Conservation (phyloP, 2,329 filamentous ascomycete species). For the Calycina marina region DNA sequence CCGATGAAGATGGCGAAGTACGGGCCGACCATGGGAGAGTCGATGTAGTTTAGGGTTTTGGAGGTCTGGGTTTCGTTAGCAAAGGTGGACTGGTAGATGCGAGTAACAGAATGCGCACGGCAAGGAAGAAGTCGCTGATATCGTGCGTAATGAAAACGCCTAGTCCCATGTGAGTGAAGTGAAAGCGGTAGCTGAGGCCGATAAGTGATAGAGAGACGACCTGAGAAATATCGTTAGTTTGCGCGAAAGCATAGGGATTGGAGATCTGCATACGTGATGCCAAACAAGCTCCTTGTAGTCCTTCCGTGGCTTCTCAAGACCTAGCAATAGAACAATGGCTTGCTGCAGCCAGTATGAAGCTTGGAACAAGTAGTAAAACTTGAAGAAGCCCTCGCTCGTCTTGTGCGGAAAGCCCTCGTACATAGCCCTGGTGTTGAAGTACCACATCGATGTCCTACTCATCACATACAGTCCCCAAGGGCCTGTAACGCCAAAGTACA, state of each 20-base stretch:
- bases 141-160: constrained; percentile 91
- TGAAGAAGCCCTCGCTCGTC: constrained; percentile 67
- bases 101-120: too few relatives aligned
- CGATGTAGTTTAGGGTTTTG: constrained; percentile 83
- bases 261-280: constrained; percentile 66
- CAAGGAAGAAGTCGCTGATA: constrained; percentile 88
- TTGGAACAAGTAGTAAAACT: constrained; percentile 90
- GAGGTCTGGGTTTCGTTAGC: constrained; percentile 45
- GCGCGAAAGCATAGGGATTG: neutral
- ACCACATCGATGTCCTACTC: constrained; percentile 80
- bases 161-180: constrained; percentile 89
- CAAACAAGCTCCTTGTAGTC: constrained; percentile 87
- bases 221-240: neutral
- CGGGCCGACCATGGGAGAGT: constrained; percentile 58
- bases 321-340: constrained; percentile 73
- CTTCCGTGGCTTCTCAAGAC: constrained; percentile 84
- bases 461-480: constrained; percentile 83
- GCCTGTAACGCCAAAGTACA: constrained; percentile 76
- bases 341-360: constrained; percentile 94
- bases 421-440: constrained; percentile 84
- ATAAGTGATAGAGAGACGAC: constrained; percentile 71
- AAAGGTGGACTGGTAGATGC: too few relatives aligned
- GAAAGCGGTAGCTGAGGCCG: constrained; percentile 78
- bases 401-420: constrained; percentile 79
- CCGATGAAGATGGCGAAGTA: constrained; percentile 76